A percentile compares a stretch with the other conserved stretches of the same genome.
phyloP scores from a whole-genome alignment of 73 alveolate genomes.

The Tetrahymena malaccensis region DNA sequence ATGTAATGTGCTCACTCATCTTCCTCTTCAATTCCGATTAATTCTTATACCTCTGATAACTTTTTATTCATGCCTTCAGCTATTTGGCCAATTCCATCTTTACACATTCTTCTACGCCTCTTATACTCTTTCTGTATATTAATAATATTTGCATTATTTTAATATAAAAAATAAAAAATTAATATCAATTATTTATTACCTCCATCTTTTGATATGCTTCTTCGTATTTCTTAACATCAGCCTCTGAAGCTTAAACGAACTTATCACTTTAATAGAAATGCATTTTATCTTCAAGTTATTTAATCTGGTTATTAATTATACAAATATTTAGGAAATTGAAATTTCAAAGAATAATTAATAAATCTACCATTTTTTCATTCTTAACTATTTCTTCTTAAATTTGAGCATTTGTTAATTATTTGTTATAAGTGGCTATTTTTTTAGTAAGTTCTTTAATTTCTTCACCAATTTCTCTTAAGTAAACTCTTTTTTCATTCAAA shows the following conservation, averaged over 20 bases:
- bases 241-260: background rate
- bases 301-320: background rate
- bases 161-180: no score
- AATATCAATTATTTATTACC: background rate
- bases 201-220: background rate
- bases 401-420: background rate
- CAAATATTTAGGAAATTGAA: background rate
- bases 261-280: background rate
- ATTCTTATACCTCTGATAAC: background rate
- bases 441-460: background rate
- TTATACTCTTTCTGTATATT: background rate
- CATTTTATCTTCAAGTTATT: background rate
- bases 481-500: background rate
- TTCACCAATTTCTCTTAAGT: background rate
- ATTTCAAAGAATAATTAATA: background rate
- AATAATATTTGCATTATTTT: background rate
- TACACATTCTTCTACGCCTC: background rate
- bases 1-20: background rate
- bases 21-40: background rate
- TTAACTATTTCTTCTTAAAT: background rate
- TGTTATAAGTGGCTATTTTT: background rate
- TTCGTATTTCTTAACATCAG: background rate
- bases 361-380: background rate
- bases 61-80: background rate
- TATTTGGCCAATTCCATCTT: background rate